Conservation (phyloP, 106 monocot genomes). For the Cymbidium sinense region DNA sequence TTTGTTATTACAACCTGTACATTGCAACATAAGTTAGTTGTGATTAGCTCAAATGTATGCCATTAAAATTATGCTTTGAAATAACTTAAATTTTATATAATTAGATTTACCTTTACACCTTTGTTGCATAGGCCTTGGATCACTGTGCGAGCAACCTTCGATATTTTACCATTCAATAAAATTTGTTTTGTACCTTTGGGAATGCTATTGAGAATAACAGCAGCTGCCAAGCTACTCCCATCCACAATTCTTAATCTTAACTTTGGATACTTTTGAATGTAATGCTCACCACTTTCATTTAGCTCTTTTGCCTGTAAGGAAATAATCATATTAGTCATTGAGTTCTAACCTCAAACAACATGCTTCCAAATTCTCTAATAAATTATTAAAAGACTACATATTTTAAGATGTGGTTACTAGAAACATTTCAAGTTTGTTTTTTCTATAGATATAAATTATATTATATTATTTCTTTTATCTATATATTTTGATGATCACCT, state of each 20-base stretch:
- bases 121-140: constrained; percentile 44
- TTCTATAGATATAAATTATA: too few relatives aligned
- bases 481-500: background rate
- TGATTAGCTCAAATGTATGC: background rate
- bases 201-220: constrained; percentile 63
- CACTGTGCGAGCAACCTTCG: constrained; percentile 45
- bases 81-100: background rate
- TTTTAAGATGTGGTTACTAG: too few relatives aligned
- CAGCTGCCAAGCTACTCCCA: constrained; percentile 79
- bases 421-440: too few relatives aligned
- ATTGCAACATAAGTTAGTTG: background rate
- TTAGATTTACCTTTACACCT: constrained; percentile 49
- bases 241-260: constrained; percentile 67
- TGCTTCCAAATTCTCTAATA: too few relatives aligned
- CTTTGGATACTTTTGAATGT: constrained; percentile 71
- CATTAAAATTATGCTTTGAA: background rate
- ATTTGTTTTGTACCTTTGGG: constrained; percentile 53
- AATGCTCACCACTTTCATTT: constrained; percentile 62
- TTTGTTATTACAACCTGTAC: constrained; percentile 47
- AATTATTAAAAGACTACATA: too few relatives aligned
- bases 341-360: too few relatives aligned
- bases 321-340: background rate
- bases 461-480: background rate
- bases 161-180: constrained; percentile 45
- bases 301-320: constrained; percentile 47